phyloP scores from a whole-genome alignment of 805 yeast species.

The Wickerhamiella kurtzmanii region DNA sequence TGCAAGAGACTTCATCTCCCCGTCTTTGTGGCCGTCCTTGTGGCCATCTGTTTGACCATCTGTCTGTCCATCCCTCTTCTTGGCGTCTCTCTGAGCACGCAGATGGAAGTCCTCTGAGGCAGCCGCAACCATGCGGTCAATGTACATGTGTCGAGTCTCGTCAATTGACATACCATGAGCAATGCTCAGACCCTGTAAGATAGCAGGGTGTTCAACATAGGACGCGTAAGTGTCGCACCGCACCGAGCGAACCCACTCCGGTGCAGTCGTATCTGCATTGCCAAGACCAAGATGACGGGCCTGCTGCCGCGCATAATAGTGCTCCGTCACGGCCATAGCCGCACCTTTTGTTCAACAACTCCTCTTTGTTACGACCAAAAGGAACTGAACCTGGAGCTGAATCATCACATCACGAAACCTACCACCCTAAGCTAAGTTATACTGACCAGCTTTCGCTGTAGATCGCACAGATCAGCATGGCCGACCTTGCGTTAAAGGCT shows the following conservation, averaged over 20 bases:
- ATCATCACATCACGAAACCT: too few relatives aligned
- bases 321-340: conserved; percentile 2
- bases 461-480: neutral
- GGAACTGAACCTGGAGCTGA: too few relatives aligned
- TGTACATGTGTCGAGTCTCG: conserved; percentile 10
- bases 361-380: too few relatives aligned
- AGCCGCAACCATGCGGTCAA: conserved; percentile 12
- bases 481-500: neutral
- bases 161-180: conserved; percentile 8
- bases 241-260: conserved; percentile 8
- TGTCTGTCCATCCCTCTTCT: too few relatives aligned
- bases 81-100: too few relatives aligned
- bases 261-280: conserved; percentile 13
- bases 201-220: conserved; percentile 10
- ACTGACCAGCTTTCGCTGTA: too few relatives aligned
- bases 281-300: conserved; percentile 11
- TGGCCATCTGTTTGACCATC: too few relatives aligned
- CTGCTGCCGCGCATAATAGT: conserved; percentile 8
- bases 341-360: neutral
- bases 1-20: too few relatives aligned
- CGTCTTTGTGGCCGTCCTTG: too few relatives aligned
- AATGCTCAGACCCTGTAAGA: conserved; percentile 12
- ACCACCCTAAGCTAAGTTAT: too few relatives aligned
- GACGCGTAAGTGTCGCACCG: conserved; percentile 16
- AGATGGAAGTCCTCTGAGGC: neutral